Conservation (phyloP, 805 yeast genomes). For the Wickerhamomyces strasburgensis region DNA sequence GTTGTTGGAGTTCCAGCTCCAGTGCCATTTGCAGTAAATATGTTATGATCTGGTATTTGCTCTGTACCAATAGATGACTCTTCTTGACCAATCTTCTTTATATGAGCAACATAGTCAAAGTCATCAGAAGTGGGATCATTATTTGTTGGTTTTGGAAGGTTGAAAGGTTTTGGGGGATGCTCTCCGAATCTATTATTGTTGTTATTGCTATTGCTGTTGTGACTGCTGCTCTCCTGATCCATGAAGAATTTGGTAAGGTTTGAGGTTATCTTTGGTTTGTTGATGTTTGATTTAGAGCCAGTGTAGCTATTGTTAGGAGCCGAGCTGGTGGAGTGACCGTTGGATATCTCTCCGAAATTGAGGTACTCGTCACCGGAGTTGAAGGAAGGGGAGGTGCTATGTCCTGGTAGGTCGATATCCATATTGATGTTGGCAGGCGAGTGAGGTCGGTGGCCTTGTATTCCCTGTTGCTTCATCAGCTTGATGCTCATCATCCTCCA, state of each 20-base stretch:
- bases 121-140: conserved; percentile 47
- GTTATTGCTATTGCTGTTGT: conserved; percentile 3
- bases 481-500: conserved; percentile 80
- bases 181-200: too few species aligned
- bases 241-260: conserved; percentile 23
- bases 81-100: conserved; percentile 48
- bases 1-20: too few species aligned
- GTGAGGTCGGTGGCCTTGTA: not conserved
- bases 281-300: conserved; percentile 1
- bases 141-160: not conserved
- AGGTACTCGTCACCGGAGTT: conserved; percentile 21
- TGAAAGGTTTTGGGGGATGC: not conserved
- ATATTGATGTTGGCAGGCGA: not conserved
- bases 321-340: too few species aligned
- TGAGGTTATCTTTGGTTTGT: conserved; percentile 17
- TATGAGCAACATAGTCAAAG: conserved; percentile 62
- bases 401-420: not conserved
- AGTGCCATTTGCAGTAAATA: conserved; percentile 3
- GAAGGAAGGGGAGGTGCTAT: not conserved
- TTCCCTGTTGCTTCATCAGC: conserved; percentile 11
- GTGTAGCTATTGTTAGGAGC: conserved; percentile 3
- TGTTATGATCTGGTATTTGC: conserved; percentile 2
- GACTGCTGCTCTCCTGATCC: too few species aligned
- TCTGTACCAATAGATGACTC: conserved; percentile 12
- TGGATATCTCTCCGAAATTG: conserved; percentile 14